A percentile compares a stretch with the other conserved stretches of the same genome.
Conservation (phyloP, 306 rosid species). For the Vicia faba region DNA sequence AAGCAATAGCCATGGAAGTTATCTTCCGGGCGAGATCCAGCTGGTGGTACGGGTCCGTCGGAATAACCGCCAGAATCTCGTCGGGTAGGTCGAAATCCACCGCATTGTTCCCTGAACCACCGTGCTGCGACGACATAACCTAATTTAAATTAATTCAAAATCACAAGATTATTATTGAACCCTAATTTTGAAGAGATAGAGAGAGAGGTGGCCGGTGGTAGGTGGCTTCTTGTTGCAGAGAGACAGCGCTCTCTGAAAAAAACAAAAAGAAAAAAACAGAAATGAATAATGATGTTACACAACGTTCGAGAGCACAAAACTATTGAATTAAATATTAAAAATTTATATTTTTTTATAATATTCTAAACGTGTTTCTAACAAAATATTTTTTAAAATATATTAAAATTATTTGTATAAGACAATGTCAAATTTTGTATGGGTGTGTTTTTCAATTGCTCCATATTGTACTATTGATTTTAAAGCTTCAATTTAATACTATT, state of each 20-base stretch:
- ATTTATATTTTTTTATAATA: no score
- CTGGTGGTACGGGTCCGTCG: conserved; percentile 85
- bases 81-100: conserved; percentile 65
- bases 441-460: no score
- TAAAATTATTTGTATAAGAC: no score
- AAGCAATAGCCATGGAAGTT: conserved; percentile 91
- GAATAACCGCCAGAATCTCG: conserved; percentile 71
- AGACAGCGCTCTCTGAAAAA: neutral
- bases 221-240: neutral
- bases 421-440: no score
- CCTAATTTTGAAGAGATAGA: neutral
- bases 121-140: conserved; percentile 28
- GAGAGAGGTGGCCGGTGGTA: neutral
- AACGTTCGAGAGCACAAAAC: neutral
- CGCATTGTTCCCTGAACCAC: conserved; percentile 8
- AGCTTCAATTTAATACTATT: no score
- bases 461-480: no score
- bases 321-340: no score
- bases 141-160: neutral
- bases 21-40: conserved; percentile 95
- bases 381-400: no score
- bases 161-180: neutral
- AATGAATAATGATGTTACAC: neutral
- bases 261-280: neutral
- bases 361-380: no score